phyloP scores from a whole-genome alignment of 148 eudicot genomes.

The Amaranthus hypochondriacus region DNA sequence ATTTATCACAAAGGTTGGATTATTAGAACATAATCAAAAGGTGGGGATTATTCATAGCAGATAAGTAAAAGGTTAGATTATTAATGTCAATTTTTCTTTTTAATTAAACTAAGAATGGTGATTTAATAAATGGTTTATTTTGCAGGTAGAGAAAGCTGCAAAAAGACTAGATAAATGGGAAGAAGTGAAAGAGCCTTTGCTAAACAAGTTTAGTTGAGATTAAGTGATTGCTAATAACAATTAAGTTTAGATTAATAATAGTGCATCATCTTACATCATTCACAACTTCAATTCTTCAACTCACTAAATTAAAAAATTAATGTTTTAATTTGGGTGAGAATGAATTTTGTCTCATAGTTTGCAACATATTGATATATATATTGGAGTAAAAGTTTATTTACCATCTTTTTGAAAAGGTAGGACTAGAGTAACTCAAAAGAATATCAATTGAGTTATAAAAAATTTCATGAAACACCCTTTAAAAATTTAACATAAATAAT shows the following conservation, averaged over 20 bases:
- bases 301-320: neutral
- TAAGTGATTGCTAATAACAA: neutral
- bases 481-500: too few relatives aligned
- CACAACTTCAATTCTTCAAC: neutral
- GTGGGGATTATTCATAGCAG: too few relatives aligned
- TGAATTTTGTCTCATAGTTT: neutral
- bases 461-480: too few relatives aligned
- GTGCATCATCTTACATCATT: neutral
- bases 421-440: too few relatives aligned
- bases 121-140: neutral
- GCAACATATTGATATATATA: neutral
- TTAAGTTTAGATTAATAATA: neutral
- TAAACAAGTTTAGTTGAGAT: slow-evolving; percentile 7
- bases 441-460: too few relatives aligned
- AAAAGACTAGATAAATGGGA: slow-evolving; percentile 31
- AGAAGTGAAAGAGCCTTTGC: slow-evolving; percentile 29
- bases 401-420: neutral
- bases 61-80: too few relatives aligned
- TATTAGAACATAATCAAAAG: too few relatives aligned
- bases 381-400: neutral
- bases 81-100: too few relatives aligned
- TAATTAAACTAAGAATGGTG: too few relatives aligned
- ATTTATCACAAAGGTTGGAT: too few relatives aligned
- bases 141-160: slow-evolving; percentile 41
- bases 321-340: neutral